Percentiles rank a stretch among this genome's conserved stretches.
Evolutionary conservation across 345 rosid species (phyloP).

Genomic region (Eucalyptus urophylla): DNA sequence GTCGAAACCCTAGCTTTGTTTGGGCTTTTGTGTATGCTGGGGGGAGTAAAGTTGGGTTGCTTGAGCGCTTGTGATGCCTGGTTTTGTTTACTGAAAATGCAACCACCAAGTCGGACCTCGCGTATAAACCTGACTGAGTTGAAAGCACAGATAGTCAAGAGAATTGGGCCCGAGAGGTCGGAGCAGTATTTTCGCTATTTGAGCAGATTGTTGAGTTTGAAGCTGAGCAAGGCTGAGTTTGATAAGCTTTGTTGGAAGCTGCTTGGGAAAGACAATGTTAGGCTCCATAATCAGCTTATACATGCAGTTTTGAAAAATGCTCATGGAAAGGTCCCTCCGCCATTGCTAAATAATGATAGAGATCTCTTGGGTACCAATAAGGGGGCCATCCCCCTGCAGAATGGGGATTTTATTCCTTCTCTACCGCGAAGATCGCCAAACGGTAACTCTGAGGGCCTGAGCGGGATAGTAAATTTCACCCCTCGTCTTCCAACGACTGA

Average conservation of each 20-base stretch:
- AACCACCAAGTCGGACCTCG: conserved; percentile 10
- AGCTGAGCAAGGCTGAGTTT: conserved; percentile 23
- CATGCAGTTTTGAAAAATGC: conserved; percentile 29
- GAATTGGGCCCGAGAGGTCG: conserved; percentile 18
- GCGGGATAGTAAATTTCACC: conserved; percentile 11
- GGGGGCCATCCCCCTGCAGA: background rate
- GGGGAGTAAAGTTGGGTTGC: background rate
- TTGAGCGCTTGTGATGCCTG: background rate
- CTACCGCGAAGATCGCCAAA: background rate
- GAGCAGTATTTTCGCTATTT: conserved; percentile 17
- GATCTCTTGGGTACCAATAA: background rate
- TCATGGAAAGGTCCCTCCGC: conserved; percentile 13
- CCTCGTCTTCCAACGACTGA: background rate
- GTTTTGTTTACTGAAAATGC: conserved; percentile 15
- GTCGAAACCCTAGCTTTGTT: background rate
- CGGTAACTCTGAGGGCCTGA: background rate
- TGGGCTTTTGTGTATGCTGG: background rate
- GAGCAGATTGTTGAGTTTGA: conserved; percentile 15
- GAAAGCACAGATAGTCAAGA: conserved; percentile 25
- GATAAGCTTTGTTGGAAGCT: conserved; percentile 20
- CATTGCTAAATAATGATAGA: background rate
- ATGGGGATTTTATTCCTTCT: background rate
- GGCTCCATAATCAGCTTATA: conserved; percentile 31
- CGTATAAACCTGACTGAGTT: conserved; percentile 8
- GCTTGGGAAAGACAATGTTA: conserved; percentile 27